phyloP scores from a whole-genome alignment of 2,329 filamentous ascomycete genomes.

The Aspergillus floridensis region DNA sequence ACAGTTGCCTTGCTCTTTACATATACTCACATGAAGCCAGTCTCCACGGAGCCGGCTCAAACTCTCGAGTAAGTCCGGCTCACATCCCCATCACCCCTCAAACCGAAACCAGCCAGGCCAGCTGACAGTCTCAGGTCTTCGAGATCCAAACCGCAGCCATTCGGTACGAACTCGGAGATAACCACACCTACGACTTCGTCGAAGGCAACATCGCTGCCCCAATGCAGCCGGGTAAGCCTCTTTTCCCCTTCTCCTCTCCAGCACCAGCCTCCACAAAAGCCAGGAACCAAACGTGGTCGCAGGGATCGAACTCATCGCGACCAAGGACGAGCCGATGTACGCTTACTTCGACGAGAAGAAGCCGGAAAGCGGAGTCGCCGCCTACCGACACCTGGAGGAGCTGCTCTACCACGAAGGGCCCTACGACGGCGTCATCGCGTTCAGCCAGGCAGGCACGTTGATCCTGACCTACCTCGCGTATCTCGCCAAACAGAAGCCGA shows the following conservation, averaged over 20 bases:
- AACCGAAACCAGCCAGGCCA: neutral
- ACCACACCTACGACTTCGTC: conserved; percentile 23
- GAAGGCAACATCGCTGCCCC: conserved; percentile 18
- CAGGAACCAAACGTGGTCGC: neutral
- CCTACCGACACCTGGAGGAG: conserved; percentile 10
- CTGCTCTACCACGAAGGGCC: conserved; percentile 26
- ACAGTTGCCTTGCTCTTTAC: too few relatives aligned
- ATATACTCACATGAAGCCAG: conserved; percentile 3
- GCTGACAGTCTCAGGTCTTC: neutral
- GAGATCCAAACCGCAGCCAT: conserved; percentile 15
- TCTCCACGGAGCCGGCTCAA: conserved; percentile 26
- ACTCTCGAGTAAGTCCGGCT: conserved; percentile 16
- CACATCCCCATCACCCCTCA: neutral
- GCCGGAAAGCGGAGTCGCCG: conserved; percentile 1
- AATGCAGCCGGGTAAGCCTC: conserved; percentile 13
- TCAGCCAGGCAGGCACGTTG: conserved; percentile 25
- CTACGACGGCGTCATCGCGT: conserved; percentile 30
- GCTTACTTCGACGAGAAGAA: conserved; percentile 6
- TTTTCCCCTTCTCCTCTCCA: neutral
- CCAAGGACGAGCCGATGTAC: conserved; percentile 9
- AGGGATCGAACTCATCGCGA: neutral
- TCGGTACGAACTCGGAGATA: conserved; percentile 21
- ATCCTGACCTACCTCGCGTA: conserved; percentile 12
- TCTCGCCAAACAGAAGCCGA: neutral
- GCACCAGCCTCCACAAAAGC: neutral